Percentiles rank a stretch among this genome's conserved stretches.
phyloP scores from a whole-genome alignment of 495 filamentous ascomycete genomes.

The Immersiella caudata region DNA sequence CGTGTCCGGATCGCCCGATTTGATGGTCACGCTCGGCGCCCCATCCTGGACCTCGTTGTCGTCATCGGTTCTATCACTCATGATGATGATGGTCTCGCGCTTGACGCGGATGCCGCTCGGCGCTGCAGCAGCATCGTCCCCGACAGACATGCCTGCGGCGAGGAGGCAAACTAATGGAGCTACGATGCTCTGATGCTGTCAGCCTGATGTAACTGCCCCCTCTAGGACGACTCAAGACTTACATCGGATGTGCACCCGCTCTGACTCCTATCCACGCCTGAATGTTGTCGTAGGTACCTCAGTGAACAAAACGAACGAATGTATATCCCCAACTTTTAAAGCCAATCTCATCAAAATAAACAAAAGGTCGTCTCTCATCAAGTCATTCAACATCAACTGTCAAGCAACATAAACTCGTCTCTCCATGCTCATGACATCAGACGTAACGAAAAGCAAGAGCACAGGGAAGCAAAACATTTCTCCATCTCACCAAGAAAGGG shows the following conservation, averaged over 20 bases:
- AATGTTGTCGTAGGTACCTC: too few species aligned
- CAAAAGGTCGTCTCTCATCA: neutral
- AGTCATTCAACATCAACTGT: neutral
- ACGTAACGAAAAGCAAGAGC: neutral
- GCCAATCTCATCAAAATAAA: too few species aligned
- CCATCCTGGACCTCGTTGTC: neutral
- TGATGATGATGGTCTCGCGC: constrained; percentile 17
- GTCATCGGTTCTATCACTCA: neutral
- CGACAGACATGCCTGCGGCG: neutral
- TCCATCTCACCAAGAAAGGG: neutral
- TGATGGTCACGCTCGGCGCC: neutral
- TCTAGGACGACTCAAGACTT: neutral
- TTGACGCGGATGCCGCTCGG: constrained; percentile 9
- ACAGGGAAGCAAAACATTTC: neutral
- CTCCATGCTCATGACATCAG: neutral
- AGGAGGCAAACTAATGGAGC: neutral
- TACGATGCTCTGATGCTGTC: neutral
- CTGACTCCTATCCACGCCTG: neutral
- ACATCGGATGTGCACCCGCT: neutral
- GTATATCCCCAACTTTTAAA: too few species aligned
- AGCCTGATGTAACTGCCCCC: neutral
- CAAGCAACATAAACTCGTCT: neutral
- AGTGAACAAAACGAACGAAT: neutral
- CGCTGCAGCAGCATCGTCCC: neutral
- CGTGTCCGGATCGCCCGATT: constrained; percentile 13